phyloP scores from a whole-genome alignment of 306 rosid species.

The Sophora flavescens region DNA sequence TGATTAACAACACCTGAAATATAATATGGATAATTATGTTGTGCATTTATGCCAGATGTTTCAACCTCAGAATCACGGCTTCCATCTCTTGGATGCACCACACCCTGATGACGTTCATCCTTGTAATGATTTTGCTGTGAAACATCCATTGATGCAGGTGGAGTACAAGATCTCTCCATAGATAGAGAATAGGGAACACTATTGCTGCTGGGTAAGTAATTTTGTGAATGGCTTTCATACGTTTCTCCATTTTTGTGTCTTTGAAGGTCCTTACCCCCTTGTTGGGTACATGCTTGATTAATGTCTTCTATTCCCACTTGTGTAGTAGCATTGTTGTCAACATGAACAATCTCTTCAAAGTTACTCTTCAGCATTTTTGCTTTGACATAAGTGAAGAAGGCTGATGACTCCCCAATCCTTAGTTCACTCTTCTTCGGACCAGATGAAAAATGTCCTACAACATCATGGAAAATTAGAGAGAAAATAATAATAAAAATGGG shows the following conservation, averaged over 20 bases:
- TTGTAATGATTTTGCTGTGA: slow-evolving; percentile 56
- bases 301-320: slow-evolving; percentile 53
- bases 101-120: slow-evolving; percentile 61
- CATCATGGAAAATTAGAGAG: slow-evolving; percentile 32
- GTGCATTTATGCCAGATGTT: slow-evolving; percentile 59
- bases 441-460: slow-evolving; percentile 63
- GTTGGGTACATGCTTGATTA: slow-evolving; percentile 54
- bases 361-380: slow-evolving; percentile 54
- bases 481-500: slow-evolving; percentile 8
- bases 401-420: slow-evolving; percentile 94
- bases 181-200: slow-evolving; percentile 80
- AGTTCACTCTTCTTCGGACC: slow-evolving; percentile 88
- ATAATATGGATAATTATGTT: slow-evolving; percentile 77
- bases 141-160: slow-evolving; percentile 69
- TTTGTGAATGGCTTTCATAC: slow-evolving; percentile 69
- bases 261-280: slow-evolving; percentile 52
- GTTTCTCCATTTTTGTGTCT: slow-evolving; percentile 68
- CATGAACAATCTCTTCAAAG: slow-evolving; percentile 56
- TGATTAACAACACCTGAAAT: slow-evolving; percentile 75
- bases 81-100: slow-evolving; percentile 61
- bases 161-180: slow-evolving; percentile 86
- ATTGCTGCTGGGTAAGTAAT: slow-evolving; percentile 74
- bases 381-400: slow-evolving; percentile 92
- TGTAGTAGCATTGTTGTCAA: slow-evolving; percentile 51
- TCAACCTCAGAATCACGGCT: slow-evolving; percentile 55